Conservation (phyloP, 2,329 filamentous ascomycete species). For the Diaporthe sp. region DNA sequence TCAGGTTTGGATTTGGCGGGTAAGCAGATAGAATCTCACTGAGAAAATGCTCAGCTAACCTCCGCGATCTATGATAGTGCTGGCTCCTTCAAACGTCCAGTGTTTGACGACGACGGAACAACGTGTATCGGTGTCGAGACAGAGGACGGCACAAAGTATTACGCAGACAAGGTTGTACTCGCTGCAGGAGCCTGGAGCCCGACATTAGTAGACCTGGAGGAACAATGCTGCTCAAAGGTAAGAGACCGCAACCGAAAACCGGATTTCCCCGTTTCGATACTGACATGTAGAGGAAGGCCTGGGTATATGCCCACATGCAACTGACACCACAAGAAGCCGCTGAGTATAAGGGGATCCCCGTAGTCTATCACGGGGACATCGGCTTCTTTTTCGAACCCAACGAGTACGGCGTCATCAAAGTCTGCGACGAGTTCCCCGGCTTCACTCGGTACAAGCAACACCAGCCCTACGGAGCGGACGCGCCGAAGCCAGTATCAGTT, state of each 20-base stretch:
- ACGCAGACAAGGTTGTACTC: conserved; percentile 54
- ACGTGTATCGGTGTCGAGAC: conserved; percentile 55
- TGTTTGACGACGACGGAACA: conserved; percentile 47
- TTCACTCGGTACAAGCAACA: conserved; percentile 49
- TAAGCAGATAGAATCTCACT: conserved; percentile 30
- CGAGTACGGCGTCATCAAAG: conserved; percentile 50
- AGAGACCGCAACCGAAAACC: neutral
- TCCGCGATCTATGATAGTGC: conserved; percentile 39
- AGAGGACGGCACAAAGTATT: conserved; percentile 51
- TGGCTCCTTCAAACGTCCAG: conserved; percentile 55
- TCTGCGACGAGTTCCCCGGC: conserved; percentile 52
- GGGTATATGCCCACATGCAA: conserved; percentile 57
- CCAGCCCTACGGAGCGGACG: conserved; percentile 46
- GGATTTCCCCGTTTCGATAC: neutral
- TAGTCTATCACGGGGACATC: conserved; percentile 57
- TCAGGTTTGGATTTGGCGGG: conserved; percentile 54
- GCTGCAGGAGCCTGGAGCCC: conserved; percentile 53
- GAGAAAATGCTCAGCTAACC: neutral
- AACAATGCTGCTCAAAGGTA: conserved; percentile 50
- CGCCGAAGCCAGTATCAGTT: conserved; percentile 44
- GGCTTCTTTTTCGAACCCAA: conserved; percentile 62
- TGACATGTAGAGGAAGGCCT: conserved; percentile 45
- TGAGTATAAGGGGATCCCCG: conserved; percentile 53
- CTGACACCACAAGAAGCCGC: conserved; percentile 52
- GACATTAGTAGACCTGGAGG: conserved; percentile 47